phyloP scores from a whole-genome alignment of 2,329 filamentous ascomycete genomes.

The Claviceps sp. region DNA sequence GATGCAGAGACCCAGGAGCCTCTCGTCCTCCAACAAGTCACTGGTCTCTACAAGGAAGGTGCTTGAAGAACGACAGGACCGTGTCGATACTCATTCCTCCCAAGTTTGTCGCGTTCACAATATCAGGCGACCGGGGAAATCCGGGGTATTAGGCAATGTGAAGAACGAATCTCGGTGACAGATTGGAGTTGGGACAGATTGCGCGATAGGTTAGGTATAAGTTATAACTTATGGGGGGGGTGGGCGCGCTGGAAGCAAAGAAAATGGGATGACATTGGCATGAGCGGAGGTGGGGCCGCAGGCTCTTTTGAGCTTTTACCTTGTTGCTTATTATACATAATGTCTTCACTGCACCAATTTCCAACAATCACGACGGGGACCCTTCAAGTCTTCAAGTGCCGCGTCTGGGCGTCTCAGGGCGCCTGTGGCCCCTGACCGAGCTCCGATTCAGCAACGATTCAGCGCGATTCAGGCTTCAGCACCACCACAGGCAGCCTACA shows the following conservation, averaged over 20 bases:
- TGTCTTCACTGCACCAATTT: too few relatives aligned
- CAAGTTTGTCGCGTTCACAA: too few relatives aligned
- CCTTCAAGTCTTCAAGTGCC: too few relatives aligned
- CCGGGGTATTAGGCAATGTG: conserved; percentile 10
- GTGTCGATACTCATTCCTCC: too few relatives aligned
- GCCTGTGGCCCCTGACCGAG: too few relatives aligned
- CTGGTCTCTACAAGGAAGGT: neutral
- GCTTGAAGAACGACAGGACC: too few relatives aligned
- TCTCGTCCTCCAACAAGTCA: neutral
- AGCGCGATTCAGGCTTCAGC: too few relatives aligned
- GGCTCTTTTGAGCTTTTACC: neutral
- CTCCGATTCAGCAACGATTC: too few relatives aligned
- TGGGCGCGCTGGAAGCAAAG: neutral
- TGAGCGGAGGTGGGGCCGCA: neutral
- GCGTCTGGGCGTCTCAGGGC: too few relatives aligned
- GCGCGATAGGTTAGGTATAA: conserved; percentile 5
- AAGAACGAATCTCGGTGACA: neutral
- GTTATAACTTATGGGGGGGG: neutral
- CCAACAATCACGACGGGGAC: too few relatives aligned
- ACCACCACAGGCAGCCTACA: too few relatives aligned
- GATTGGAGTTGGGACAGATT: neutral
- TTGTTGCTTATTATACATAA: neutral
- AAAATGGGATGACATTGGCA: neutral
- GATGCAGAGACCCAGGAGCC: neutral
- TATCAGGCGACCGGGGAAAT: conserved; percentile 6